Base-by-base conservation (phyloP, 495 filamentous ascomycete genomes). In the Aspergillus diversus region DNA sequence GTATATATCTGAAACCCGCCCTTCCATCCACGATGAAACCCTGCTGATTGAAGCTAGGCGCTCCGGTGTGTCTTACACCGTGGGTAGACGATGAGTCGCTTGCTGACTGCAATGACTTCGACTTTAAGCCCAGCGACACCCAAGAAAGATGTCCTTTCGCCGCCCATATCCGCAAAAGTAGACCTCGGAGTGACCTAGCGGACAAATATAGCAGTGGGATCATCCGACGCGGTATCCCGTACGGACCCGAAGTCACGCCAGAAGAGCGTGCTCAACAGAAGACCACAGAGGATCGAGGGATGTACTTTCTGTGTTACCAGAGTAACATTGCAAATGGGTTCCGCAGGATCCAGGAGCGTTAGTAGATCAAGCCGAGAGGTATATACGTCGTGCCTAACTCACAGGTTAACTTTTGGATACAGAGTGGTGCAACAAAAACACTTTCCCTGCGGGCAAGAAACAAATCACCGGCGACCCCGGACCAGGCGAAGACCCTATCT, bases 251-350 rank as follows among this genome's bases (percentile, higher is more conserved):
- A 54, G 55, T 63, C 12, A 59, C 68, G n/a, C 32, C 55, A 7
- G 37, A 62, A 15, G 55, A 63, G 31, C 47, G 47, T 34, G n/a
- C 33, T 27, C 13, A 39, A 5, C 37, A 62, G 33, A 54, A 54
- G 43, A 65, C 64, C 27, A 52, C 37, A 17, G 46, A 71, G 1
- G 73, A 75, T 15, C 75, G 79, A 11, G 77, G 77, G 9, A 64
- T 81, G 12, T 65, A 77, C 5, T 81, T 81, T 55, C 69, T 66
- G 3, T 74, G 72, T 48, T 81, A 81, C 60, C 77, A 81, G 63
- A 76, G 74, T 63, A 69, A 71, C 55, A 66, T 80, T 13, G 57
- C 33, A 4, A 62, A 71, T 43, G 76, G 75, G 0, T 81, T 81
- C 61, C 67, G 70, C n/a, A 71, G 76, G 61, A 61, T 79, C 12